Evolutionary conservation across 2,329 filamentous ascomycete genomes (phyloP), one percentile per base, ranked within the genome.

Genomic region (Endoconidiophora polonica): DNA sequence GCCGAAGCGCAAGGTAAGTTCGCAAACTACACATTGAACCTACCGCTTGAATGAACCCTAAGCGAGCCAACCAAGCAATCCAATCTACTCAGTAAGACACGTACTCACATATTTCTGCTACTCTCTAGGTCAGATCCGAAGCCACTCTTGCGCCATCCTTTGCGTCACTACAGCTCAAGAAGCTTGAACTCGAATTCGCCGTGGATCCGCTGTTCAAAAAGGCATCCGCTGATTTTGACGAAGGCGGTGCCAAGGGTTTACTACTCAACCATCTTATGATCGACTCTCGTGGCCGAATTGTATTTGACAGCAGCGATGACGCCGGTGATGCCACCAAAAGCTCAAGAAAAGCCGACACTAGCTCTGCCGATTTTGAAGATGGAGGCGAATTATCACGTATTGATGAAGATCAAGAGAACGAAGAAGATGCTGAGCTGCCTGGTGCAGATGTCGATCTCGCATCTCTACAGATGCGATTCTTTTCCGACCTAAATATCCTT

Each of bases 201-300:
- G 90, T 98, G 4, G 91, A 98, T 60, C 91, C 91, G 2, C 68
- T 98, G n/a, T 98, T 98, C 74, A 98, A 98, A 62, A 98, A 98
- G 61, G 90, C 90, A 0, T 94, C 90, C 4, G 91, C 91, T 41
- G 91, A 98, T 67, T 98, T 98, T 57, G 91, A 98, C 61, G 91
- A 98, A 67, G 91, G 91, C 18, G 91, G 91, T 51, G 91, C 91
- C 51, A 98, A 96, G 65, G 91, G 91, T 18, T 71, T 98, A 40
- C 72, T 98, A 18, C 73, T 98, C 29, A 98, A 98, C 60, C 90
- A 98, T 64, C 72, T 98, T n/a, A 86, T 90, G 60, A 95, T 98
- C 56, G 91, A 98, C 63, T 77, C 78, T 2, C 79, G 86, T 56
- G 91, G 91, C 40, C 78, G 90, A 36, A 98, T 98, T 55, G 88